Evolutionary conservation across 2,329 filamentous ascomycete species (phyloP).

Genomic region (Fusarium marasasianum): DNA sequence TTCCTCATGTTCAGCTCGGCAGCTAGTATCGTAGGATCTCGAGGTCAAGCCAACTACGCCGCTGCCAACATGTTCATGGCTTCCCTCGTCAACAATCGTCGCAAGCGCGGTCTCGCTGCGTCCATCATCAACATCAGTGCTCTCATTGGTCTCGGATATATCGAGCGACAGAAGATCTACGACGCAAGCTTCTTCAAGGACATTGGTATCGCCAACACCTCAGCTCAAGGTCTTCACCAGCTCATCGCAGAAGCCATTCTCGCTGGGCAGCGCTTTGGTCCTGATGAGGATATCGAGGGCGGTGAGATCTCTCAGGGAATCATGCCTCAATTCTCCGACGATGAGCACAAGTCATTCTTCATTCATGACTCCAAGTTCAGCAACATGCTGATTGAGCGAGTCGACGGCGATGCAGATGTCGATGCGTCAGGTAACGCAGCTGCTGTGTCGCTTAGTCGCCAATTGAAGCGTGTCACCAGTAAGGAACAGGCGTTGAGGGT

Average conservation of each 20-base stretch:
- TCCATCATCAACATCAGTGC: slow-evolving; percentile 50
- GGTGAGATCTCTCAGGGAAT: slow-evolving; percentile 4
- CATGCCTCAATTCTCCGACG: background rate
- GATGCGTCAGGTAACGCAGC: background rate
- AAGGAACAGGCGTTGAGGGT: background rate
- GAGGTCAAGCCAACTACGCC: slow-evolving; percentile 50
- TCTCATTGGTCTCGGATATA: slow-evolving; percentile 4
- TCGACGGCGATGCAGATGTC: background rate
- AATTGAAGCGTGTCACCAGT: background rate
- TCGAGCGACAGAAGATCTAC: slow-evolving; percentile 2
- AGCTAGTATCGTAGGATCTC: slow-evolving; percentile 47
- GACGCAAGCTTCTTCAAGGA: slow-evolving; percentile 7
- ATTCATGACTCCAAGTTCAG: slow-evolving; percentile 12
- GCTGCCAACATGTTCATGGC: slow-evolving; percentile 53
- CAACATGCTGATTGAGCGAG: background rate
- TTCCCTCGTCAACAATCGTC: slow-evolving; percentile 39
- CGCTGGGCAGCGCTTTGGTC: background rate
- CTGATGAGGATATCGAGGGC: background rate
- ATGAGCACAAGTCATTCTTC: slow-evolving; percentile 9
- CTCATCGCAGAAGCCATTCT: slow-evolving; percentile 42
- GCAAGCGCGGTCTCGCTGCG: slow-evolving; percentile 48
- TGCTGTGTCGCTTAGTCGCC: background rate
- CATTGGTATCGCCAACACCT: slow-evolving; percentile 27
- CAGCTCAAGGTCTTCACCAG: slow-evolving; percentile 42
- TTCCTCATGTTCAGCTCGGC: slow-evolving; percentile 55